Evolutionary conservation across 1,284 basidiomycete species (phyloP), one percentile per base, ranked within the genome.

Genomic region (Malassezia japonica): DNA sequence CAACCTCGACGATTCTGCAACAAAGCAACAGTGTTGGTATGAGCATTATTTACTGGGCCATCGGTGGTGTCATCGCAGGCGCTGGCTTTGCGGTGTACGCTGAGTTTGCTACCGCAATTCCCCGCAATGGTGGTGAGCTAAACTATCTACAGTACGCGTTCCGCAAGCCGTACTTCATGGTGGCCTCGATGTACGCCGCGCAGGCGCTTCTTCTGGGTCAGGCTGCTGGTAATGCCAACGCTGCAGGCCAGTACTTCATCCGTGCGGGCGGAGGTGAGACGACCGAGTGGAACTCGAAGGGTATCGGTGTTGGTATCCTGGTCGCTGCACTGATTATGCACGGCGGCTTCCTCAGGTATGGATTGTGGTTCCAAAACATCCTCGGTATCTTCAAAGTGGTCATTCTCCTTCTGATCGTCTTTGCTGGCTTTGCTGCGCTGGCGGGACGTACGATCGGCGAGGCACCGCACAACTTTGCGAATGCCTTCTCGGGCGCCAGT

Each of bases 101-200:
- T 8, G 84, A 85, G 61, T 77, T 83, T 16, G 84, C 84, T 28
- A 83, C 82, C 15, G 82, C 83, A 55, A 71, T 79, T 5, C 84
- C 83, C 4, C 76, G 79, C 3, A 84, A 78, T 50, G 84, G 84
- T 2, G 84, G 82, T 15, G 84, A 86, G 75, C 74, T 86, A 27
- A 83, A 85, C 48, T 86, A 86, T 60, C 74, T 86, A 28, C 83
- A 85, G 54, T 83, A 78, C 62, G 79, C 84, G 24, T 86, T 80
- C 69, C 76, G 79, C 35, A 75, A 75, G 15, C 84, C 84, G 6
- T 78, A 76, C 50, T 83, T 81, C 59, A 72, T 86, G 48, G 76
- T 75, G 6, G 81, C 81, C 3, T 83, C 81, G 59, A 66, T 77
- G 10, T 85, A 79, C 59, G 78, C 80, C 0, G 73, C 78, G 8